phyloP scores from a whole-genome alignment of 2,329 filamentous ascomycete genomes.

The Aschersonia sp. region DNA sequence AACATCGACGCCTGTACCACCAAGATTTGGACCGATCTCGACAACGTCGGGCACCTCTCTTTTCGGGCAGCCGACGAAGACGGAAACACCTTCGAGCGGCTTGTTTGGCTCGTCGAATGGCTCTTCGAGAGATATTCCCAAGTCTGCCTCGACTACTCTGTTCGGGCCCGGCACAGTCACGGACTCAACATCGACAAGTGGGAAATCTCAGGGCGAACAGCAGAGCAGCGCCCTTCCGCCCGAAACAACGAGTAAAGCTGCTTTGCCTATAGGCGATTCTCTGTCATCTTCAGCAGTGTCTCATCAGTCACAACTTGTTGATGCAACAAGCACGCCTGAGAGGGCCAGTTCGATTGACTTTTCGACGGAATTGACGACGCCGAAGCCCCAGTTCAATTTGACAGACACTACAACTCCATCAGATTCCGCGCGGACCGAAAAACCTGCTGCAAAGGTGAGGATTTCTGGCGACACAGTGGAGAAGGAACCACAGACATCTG shows the following conservation, averaged over 20 bases:
- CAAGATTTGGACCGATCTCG: slow-evolving; percentile 27
- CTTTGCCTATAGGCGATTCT: slow-evolving; percentile 33
- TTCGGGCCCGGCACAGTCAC: slow-evolving; percentile 10
- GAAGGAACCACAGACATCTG: not conserved
- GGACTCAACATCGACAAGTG: slow-evolving; percentile 4
- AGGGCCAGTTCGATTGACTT: slow-evolving; percentile 26
- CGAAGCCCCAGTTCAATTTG: slow-evolving; percentile 7
- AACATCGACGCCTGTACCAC: slow-evolving; percentile 34
- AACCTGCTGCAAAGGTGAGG: not conserved
- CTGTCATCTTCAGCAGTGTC: slow-evolving; percentile 36
- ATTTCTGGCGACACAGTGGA: not conserved
- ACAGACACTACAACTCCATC: slow-evolving; percentile 6
- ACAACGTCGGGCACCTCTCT: slow-evolving; percentile 15
- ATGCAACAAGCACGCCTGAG: slow-evolving; percentile 11
- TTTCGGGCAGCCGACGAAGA: slow-evolving; percentile 20
- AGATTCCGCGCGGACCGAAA: slow-evolving; percentile 1
- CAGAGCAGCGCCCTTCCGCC: slow-evolving; percentile 34
- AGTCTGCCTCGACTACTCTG: slow-evolving; percentile 9
- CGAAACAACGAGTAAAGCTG: slow-evolving; percentile 38
- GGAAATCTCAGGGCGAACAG: slow-evolving; percentile 22
- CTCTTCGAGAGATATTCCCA: slow-evolving; percentile 12
- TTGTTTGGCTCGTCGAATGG: slow-evolving; percentile 16
- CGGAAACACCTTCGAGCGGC: slow-evolving; percentile 10
- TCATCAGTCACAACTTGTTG: slow-evolving; percentile 16
- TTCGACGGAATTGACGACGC: slow-evolving; percentile 19